Conservation (phyloP, 2,329 filamentous ascomycete species). For the Cercospora janseana region DNA sequence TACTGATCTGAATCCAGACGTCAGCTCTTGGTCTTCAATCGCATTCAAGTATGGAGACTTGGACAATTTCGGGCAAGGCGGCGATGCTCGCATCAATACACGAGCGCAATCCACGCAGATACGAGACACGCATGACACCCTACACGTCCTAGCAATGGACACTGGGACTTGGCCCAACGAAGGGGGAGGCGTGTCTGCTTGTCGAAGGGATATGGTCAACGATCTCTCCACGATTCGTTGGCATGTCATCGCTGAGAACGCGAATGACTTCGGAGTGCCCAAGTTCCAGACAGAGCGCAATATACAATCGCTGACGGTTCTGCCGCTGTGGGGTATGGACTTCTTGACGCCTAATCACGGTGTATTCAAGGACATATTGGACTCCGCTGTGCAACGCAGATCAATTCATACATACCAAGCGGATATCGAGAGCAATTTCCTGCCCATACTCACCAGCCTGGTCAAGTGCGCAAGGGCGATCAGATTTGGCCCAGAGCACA, state of each 20-base stretch:
- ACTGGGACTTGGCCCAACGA: constrained; percentile 47
- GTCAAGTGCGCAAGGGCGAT: constrained; percentile 42
- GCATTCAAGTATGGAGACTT: constrained; percentile 53
- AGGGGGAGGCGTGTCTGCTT: constrained; percentile 45
- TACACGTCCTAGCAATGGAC: constrained; percentile 44
- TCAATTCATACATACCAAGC: constrained; percentile 33
- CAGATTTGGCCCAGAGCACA: constrained; percentile 40
- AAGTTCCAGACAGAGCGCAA: constrained; percentile 47
- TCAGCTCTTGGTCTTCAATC: constrained; percentile 54
- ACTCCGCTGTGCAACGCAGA: constrained; percentile 41
- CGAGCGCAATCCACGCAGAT: constrained; percentile 47
- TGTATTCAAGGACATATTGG: constrained; percentile 44
- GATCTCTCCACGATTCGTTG: constrained; percentile 44
- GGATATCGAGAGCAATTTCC: constrained; percentile 40
- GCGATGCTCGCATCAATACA: constrained; percentile 53
- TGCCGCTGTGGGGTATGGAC: constrained; percentile 46
- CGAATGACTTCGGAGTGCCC: constrained; percentile 45
- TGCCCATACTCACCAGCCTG: constrained; percentile 42
- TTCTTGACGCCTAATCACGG: constrained; percentile 44
- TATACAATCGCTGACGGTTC: constrained; percentile 44
- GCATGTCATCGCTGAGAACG: constrained; percentile 46
- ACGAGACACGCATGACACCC: constrained; percentile 42
- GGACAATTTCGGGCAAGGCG: constrained; percentile 54
- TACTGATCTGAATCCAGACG: constrained; percentile 52
- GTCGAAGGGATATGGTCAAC: constrained; percentile 45